A percentile compares a stretch with the other conserved stretches of the same genome.
Conservation (phyloP, 208 protist species). For the Herpetomonas muscarum region DNA sequence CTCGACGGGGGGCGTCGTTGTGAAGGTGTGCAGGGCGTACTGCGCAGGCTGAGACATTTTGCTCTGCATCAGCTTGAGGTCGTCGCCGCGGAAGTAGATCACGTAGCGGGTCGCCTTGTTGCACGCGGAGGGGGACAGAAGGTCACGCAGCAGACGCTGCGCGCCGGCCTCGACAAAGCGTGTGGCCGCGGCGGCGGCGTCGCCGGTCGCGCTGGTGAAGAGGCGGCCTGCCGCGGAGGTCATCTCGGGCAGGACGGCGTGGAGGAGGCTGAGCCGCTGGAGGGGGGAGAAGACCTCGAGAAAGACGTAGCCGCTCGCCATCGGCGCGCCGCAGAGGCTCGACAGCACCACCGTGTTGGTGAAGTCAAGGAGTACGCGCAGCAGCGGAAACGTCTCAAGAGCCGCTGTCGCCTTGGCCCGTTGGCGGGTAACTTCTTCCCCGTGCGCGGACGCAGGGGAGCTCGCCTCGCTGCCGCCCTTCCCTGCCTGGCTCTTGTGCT, state of each 20-base stretch:
- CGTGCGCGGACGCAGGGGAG: no score
- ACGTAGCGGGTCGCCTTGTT: constrained; percentile 78
- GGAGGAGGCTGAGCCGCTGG: constrained; percentile 60
- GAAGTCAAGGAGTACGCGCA: neutral
- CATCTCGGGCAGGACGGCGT: constrained; percentile 19
- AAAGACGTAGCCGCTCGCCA: constrained; percentile 10
- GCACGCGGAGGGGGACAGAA: constrained; percentile 47
- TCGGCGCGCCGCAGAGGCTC: neutral
- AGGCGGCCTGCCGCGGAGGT: neutral
- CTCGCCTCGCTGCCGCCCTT: no score
- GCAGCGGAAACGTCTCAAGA: neutral
- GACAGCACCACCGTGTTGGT: neutral
- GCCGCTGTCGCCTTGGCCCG: neutral
- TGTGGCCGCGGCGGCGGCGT: neutral
- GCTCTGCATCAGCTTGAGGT: constrained; percentile 74
- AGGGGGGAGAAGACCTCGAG: constrained; percentile 30
- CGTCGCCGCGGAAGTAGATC: constrained; percentile 83
- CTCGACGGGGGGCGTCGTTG: constrained; percentile 67
- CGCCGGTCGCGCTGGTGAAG: neutral
- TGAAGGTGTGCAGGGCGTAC: constrained; percentile 73
- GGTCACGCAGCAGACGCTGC: constrained; percentile 21
- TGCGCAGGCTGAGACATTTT: constrained; percentile 55
- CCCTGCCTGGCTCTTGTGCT: constrained; percentile 27
- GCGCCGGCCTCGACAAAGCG: neutral
- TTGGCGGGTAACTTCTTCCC: no score